phyloP scores from a whole-genome alignment of 371 early-diverging fungal species.

The Amoeboaphelidium protococcarum region DNA sequence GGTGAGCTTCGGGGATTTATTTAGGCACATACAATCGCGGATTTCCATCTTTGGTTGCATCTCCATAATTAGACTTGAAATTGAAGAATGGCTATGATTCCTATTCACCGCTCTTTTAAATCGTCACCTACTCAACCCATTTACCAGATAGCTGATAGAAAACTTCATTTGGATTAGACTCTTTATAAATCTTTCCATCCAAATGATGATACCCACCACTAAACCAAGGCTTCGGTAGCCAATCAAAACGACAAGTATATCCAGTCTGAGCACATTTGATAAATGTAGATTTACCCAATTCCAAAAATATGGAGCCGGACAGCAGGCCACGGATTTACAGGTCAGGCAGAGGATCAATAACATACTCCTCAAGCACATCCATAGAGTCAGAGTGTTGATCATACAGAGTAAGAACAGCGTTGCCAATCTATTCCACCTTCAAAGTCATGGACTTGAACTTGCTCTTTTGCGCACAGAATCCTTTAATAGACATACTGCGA shows the following conservation, averaged over 20 bases:
- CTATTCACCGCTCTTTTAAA: background rate
- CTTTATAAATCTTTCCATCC: conserved; percentile 27
- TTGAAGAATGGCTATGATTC: conserved; percentile 15
- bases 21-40: conserved; percentile 17
- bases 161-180: conserved; percentile 11
- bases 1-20: conserved; percentile 28
- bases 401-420: conserved; percentile 16
- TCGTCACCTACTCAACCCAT: background rate
- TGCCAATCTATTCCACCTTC: conserved; percentile 29
- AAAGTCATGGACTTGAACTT: conserved; percentile 40
- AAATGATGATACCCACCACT: conserved; percentile 50
- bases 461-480: conserved; percentile 45
- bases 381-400: conserved; percentile 19
- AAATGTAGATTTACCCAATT: conserved; percentile 35
- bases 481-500: conserved; percentile 34
- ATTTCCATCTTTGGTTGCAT: conserved; percentile 22
- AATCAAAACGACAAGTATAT: conserved; percentile 32
- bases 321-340: conserved; percentile 48
- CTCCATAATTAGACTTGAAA: conserved; percentile 38
- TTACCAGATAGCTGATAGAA: background rate
- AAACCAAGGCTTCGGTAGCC: conserved; percentile 44
- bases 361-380: conserved; percentile 28
- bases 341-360: conserved; percentile 43
- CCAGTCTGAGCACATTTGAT: conserved; percentile 36
- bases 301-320: conserved; percentile 49